Conservation (phyloP, 139 green algal genomes). For the Chlorella vulgaris region DNA sequence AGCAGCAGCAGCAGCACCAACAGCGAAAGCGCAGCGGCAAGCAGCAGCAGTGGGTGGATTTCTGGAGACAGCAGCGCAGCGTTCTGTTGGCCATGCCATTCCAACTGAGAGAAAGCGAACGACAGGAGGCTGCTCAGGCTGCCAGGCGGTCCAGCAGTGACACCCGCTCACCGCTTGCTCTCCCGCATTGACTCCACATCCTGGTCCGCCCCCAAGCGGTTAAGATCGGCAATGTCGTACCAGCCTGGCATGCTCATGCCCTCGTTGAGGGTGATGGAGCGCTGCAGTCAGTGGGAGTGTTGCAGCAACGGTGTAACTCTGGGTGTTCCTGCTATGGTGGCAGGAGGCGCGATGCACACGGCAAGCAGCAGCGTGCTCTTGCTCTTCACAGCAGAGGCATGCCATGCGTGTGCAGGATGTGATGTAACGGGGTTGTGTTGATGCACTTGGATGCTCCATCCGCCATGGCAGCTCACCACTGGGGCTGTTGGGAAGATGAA, state of each 20-base stretch:
- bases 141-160: not conserved
- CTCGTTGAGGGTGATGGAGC: slow-evolving; percentile 37
- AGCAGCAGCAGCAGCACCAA: too few relatives aligned
- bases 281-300: not conserved
- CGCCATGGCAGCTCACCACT: not conserved
- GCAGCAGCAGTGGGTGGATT: too few relatives aligned
- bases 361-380: not conserved
- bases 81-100: not conserved
- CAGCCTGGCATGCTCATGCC: slow-evolving; percentile 39
- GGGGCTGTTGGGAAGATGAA: slow-evolving; percentile 53
- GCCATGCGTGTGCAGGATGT: too few relatives aligned
- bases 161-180: slow-evolving; percentile 6
- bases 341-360: not conserved
- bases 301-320: too few relatives aligned
- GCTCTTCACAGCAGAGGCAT: not conserved
- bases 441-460: too few relatives aligned
- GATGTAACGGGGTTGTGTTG: too few relatives aligned
- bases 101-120: not conserved
- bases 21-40: too few relatives aligned
- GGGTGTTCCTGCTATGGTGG: too few relatives aligned
- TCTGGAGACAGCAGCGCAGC: too few relatives aligned
- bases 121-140: not conserved
- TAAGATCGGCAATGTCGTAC: slow-evolving; percentile 45
- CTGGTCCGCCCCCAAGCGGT: slow-evolving; percentile 5
- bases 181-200: slow-evolving; percentile 34